Conservation (phyloP, 768 basidiomycete species). For the Termitomyces sp. region DNA sequence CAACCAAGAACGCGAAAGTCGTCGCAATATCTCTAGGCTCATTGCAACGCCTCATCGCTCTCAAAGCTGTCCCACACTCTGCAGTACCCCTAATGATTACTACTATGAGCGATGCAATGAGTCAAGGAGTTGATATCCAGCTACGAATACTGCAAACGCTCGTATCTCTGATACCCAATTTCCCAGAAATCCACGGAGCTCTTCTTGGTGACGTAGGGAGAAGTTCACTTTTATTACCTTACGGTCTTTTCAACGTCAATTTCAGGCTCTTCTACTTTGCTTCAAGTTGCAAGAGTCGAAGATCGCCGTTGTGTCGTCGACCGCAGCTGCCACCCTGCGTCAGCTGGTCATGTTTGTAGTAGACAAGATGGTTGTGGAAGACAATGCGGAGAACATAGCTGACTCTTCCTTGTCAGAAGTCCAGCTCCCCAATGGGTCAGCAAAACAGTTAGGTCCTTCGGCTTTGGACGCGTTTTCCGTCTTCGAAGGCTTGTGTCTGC, state of each 20-base stretch:
- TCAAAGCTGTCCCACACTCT: constrained; percentile 79
- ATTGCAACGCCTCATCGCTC: constrained; percentile 82
- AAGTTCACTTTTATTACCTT: neutral
- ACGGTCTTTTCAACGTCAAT: neutral
- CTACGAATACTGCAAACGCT: constrained; percentile 90
- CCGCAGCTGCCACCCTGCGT: constrained; percentile 92
- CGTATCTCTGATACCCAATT: constrained; percentile 86
- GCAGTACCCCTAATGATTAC: constrained; percentile 75
- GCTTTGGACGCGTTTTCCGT: constrained; percentile 83
- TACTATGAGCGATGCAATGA: constrained; percentile 84
- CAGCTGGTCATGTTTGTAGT: constrained; percentile 98
- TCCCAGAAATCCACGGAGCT: constrained; percentile 73
- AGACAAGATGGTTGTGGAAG: constrained; percentile 87
- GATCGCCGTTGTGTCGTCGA: constrained; percentile 94
- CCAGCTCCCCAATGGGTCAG: constrained; percentile 63
- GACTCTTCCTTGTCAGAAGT: constrained; percentile 34
- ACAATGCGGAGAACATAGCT: constrained; percentile 37
- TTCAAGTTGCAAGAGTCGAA: constrained; percentile 95
- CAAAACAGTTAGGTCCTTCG: constrained; percentile 61
- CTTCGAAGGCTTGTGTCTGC: constrained; percentile 88
- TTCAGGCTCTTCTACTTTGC: constrained; percentile 83
- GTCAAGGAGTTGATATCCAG: constrained; percentile 96
- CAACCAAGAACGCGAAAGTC: constrained; percentile 90
- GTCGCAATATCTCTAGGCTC: constrained; percentile 90
- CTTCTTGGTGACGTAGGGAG: constrained; percentile 72